A percentile compares a stretch with the other conserved stretches of the same genome.
phyloP scores from a whole-genome alignment of 2,329 filamentous ascomycete genomes.

The Epichloe uncinata region DNA sequence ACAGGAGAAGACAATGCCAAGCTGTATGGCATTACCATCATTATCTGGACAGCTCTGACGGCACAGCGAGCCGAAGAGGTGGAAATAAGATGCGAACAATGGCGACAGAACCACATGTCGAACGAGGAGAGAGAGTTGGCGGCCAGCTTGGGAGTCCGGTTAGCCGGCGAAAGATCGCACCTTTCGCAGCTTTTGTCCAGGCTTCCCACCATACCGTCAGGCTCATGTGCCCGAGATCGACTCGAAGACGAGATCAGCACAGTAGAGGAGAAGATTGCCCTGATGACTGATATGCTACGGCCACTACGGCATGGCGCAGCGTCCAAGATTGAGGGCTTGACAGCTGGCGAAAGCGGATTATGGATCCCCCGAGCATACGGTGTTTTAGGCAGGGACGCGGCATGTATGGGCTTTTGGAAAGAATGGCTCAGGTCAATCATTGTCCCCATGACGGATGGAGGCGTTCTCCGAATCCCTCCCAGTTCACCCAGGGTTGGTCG shows the following conservation, averaged over 20 bases:
- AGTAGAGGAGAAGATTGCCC: conserved; percentile 89
- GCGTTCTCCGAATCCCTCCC: conserved; percentile 66
- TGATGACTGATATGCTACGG: conserved; percentile 93
- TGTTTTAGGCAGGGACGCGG: conserved; percentile 72
- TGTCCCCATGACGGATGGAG: conserved; percentile 91
- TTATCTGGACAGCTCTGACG: conserved; percentile 83
- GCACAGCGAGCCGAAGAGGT: conserved; percentile 70
- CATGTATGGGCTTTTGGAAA: conserved; percentile 89
- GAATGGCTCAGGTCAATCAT: conserved; percentile 90
- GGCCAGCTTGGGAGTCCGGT: conserved; percentile 74
- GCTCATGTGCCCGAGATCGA: conserved; percentile 65
- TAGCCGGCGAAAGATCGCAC: conserved; percentile 79
- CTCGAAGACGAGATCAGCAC: conserved; percentile 90
- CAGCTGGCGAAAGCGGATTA: conserved; percentile 85
- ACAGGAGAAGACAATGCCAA: conserved; percentile 85
- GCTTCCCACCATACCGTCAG: conserved; percentile 67
- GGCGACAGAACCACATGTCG: conserved; percentile 78
- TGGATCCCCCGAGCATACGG: conserved; percentile 94
- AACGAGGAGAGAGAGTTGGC: conserved; percentile 84
- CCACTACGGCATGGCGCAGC: conserved; percentile 89
- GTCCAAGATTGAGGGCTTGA: conserved; percentile 92
- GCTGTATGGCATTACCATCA: conserved; percentile 81
- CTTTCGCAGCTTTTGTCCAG: conserved; percentile 77
- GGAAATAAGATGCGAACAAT: conserved; percentile 70
- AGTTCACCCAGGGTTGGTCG: conserved; percentile 83